Conservation (phyloP, 2,329 filamentous ascomycete species). For the Stemphylium lycopersici region DNA sequence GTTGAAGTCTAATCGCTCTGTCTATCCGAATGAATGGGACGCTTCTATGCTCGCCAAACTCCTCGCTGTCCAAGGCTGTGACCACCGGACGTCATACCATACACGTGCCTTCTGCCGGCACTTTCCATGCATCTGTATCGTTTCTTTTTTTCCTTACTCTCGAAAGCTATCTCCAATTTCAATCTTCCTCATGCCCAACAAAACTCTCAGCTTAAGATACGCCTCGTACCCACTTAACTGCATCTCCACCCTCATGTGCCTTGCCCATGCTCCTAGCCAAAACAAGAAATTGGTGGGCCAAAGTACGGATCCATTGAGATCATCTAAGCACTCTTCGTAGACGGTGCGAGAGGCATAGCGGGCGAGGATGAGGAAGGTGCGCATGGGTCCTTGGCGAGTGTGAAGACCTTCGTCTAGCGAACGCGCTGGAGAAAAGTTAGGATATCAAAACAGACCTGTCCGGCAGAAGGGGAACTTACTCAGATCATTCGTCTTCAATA, state of each 20-base stretch:
- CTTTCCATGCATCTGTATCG: not conserved
- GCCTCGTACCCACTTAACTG: conserved; percentile 65
- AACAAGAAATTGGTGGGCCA: conserved; percentile 59
- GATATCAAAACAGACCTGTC: not conserved
- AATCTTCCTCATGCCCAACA: conserved; percentile 53
- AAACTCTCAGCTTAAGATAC: conserved; percentile 58
- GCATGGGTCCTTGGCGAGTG: conserved; percentile 67
- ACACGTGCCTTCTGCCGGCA: too few species aligned
- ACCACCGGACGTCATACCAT: too few species aligned
- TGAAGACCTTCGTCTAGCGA: conserved; percentile 90
- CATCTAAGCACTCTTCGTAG: conserved; percentile 65
- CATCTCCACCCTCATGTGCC: conserved; percentile 62
- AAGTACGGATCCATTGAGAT: conserved; percentile 55
- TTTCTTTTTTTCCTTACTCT: conserved; percentile 8
- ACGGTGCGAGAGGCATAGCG: conserved; percentile 67
- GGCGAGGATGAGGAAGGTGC: conserved; percentile 69
- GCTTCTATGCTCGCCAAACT: conserved; percentile 1
- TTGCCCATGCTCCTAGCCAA: conserved; percentile 60
- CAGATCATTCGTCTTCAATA: conserved; percentile 96
- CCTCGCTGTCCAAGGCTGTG: not conserved
- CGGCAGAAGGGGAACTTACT: conserved; percentile 58
- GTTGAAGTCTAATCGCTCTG: conserved; percentile 1
- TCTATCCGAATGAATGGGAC: not conserved
- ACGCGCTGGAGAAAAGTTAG: conserved; percentile 60
- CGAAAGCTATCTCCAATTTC: conserved; percentile 24